These are phyloP conservation scores for Aspergillus affinis DNA, from an alignment of 495 filamentous ascomycete genomes.

Conservation along the genomic window DNA sequence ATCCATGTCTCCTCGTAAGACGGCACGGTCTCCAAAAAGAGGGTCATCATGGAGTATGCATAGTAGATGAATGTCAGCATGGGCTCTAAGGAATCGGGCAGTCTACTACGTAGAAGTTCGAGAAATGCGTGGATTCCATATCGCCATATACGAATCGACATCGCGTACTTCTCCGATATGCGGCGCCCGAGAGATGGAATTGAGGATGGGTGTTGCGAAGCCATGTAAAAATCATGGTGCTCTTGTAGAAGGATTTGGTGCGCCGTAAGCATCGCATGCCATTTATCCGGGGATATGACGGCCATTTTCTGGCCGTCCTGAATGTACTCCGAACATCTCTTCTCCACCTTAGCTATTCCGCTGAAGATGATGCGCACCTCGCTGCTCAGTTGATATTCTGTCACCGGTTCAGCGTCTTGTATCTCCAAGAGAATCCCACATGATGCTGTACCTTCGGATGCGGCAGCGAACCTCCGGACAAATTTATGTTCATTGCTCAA, in stretches of 20 bases:
- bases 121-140: slow-evolving; percentile 79
- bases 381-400: slow-evolving; percentile 67
- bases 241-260: slow-evolving; percentile 74
- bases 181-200: slow-evolving; percentile 51
- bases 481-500: slow-evolving; percentile 20
- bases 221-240: slow-evolving; percentile 80
- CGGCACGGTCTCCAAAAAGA: slow-evolving; percentile 74
- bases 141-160: slow-evolving; percentile 85
- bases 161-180: slow-evolving; percentile 68
- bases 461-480: slow-evolving; percentile 11
- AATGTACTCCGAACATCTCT: slow-evolving; percentile 57
- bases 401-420: slow-evolving; percentile 62
- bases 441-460: slow-evolving; percentile 42
- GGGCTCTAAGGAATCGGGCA: slow-evolving; percentile 71
- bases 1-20: slow-evolving; percentile 85
- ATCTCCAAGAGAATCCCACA: slow-evolving; percentile 50
- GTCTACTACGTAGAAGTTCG: slow-evolving; percentile 65
- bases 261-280: slow-evolving; percentile 70
- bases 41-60: slow-evolving; percentile 77
- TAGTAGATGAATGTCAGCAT: slow-evolving; percentile 82
- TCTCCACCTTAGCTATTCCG: slow-evolving; percentile 75
- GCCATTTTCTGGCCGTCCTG: slow-evolving; percentile 60
- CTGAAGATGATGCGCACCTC: slow-evolving; percentile 75
- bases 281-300: slow-evolving; percentile 59
- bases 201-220: slow-evolving; percentile 72